Conservation (phyloP, 768 basidiomycete species). For the Russula foetens region DNA sequence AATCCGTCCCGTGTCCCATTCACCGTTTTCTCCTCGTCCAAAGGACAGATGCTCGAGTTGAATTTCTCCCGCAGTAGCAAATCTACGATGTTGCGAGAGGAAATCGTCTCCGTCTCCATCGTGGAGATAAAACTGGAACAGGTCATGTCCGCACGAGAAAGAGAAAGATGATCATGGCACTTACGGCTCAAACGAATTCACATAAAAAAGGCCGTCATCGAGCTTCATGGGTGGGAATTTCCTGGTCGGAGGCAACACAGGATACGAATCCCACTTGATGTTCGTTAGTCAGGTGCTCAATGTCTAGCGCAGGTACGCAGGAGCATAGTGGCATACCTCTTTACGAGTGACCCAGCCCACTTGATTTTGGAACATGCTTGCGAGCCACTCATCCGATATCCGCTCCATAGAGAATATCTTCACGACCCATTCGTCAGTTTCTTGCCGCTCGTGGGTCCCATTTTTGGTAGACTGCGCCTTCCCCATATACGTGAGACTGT, state of each 20-base stretch:
- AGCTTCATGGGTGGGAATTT: conserved; percentile 73
- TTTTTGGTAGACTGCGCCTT: conserved; percentile 33
- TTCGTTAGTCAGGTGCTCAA: conserved; percentile 9
- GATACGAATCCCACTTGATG: conserved; percentile 75
- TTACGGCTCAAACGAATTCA: conserved; percentile 87
- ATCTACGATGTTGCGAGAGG: conserved; percentile 78
- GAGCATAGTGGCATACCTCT: conserved; percentile 47
- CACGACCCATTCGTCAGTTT: conserved; percentile 50
- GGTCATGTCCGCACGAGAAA: not conserved
- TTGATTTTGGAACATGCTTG: conserved; percentile 50
- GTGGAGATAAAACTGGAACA: conserved; percentile 65
- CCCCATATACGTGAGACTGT: conserved; percentile 70
- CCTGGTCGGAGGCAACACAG: conserved; percentile 56
- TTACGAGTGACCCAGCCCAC: conserved; percentile 81
- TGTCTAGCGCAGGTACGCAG: not conserved
- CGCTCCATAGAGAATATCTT: conserved; percentile 77
- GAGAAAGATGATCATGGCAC: conserved; percentile 26
- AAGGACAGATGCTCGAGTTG: conserved; percentile 54
- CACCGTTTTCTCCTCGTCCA: not conserved
- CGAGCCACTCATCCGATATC: conserved; percentile 66
- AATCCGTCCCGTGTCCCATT: not conserved
- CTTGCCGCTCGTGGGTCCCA: conserved; percentile 15
- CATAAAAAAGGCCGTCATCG: conserved; percentile 76
- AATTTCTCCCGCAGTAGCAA: conserved; percentile 69
- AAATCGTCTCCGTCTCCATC: conserved; percentile 90